Evolutionary conservation across 495 filamentous ascomycete species (phyloP), one percentile per base, ranked within the genome.

Genomic region (Massariosphaeria phaeospora): DNA sequence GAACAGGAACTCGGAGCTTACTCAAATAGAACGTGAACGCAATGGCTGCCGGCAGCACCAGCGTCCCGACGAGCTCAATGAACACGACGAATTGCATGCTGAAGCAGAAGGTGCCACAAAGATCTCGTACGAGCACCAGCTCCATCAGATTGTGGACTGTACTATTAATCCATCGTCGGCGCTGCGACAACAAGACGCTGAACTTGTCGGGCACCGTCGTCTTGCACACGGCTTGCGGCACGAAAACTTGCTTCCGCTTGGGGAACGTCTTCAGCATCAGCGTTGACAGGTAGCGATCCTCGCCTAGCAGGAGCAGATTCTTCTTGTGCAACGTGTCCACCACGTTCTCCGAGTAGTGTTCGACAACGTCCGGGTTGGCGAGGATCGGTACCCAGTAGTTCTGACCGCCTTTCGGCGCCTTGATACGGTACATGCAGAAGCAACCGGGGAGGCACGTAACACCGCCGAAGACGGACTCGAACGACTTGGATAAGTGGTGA

Each of bases 391-490:
- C 94, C 94, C 93, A 99, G 72, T 96, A 97, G 72, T 97, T 96
- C 69, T 96, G 89, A 13, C 87, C 94, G 29, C 93, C 93, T 73
- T 99, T 99, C 40, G 94, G 94, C 2, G 93, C 86, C 71, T 99
- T 99, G 79, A 99, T 95, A 60, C 94, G 86, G 73, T 99, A 99
- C 94, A 99, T 99, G 77, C 89, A 95, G 83, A 99, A 99, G 76
- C 94, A 99, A 41, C 94, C 94, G 2, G 94, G 94, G 23, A 99
- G 77, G 80, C 94, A 99, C 62, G 94, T 99, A 21, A 99, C 94
- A 85, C 94, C 94, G 67, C 94, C 94, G 66, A 99, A 99, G 48
- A 96, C 86, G 5, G 91, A 95, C 69, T 99, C 94, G 72, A 99
- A 99, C 6, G 90, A 88, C 66, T 99, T 99, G 46, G 89, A 81